Conservation (phyloP, 176 grass and related monocot species). For the Avena atlantica region DNA sequence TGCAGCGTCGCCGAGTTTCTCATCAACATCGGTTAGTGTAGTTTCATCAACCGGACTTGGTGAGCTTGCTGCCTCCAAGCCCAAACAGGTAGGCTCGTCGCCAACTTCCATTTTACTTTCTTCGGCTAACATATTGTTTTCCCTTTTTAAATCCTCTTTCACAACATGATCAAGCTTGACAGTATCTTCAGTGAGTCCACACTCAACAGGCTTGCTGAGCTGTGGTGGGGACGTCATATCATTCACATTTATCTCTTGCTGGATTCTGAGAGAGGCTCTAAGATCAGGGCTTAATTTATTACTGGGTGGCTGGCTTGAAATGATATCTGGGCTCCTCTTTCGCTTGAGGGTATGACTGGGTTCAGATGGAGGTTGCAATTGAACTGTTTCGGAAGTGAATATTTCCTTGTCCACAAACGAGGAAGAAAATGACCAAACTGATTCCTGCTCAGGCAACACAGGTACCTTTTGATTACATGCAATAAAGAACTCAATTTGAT, state of each 20-base stretch:
- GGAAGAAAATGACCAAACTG: conserved; percentile 71
- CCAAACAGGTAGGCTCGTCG: conserved; percentile 47
- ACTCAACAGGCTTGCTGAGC: conserved; percentile 12
- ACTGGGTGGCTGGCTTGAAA: conserved; percentile 58
- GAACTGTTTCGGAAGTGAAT: background rate
- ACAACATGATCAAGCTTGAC: conserved; percentile 66
- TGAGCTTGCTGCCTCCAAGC: conserved; percentile 40
- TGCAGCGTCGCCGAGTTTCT: conserved; percentile 23
- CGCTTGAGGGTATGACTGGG: conserved; percentile 2
- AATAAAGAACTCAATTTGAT: conserved; percentile 80
- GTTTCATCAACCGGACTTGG: conserved; percentile 28
- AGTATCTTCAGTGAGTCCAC: background rate
- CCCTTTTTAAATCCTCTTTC: conserved; percentile 49
- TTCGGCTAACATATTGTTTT: conserved; percentile 34
- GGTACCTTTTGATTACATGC: conserved; percentile 82
- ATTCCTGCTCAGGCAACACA: conserved; percentile 63
- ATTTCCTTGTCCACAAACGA: conserved; percentile 40
- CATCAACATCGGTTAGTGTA: conserved; percentile 39
- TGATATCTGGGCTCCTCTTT: conserved; percentile 18
- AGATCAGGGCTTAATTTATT: conserved; percentile 59
- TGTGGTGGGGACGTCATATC: background rate
- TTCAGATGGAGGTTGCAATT: background rate
- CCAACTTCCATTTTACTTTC: conserved; percentile 19
- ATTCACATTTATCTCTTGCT: conserved; percentile 43
- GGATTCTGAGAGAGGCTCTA: conserved; percentile 37